These are phyloP conservation scores for Diplodia intermedia DNA, from an alignment of 2,329 filamentous ascomycete species.

Conservation along the genomic window DNA sequence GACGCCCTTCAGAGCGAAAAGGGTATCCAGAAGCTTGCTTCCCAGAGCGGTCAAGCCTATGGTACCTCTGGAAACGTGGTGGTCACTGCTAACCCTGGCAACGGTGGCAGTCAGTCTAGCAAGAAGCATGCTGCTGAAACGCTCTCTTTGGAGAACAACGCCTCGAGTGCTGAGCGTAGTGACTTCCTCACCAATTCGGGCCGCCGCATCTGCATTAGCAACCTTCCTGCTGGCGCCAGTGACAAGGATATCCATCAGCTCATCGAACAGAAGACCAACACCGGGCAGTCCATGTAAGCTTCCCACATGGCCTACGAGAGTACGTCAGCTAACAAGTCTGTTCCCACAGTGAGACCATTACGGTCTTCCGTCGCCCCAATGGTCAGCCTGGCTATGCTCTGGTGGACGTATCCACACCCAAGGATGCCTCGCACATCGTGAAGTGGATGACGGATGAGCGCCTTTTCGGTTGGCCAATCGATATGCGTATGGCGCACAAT, in stretches of 20 bases:
- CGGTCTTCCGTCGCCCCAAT: conserved; percentile 15
- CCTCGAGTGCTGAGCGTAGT: background rate
- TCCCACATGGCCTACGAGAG: background rate
- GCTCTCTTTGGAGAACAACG: background rate
- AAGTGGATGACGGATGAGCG: conserved; percentile 28
- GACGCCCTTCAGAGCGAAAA: background rate
- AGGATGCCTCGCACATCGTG: conserved; percentile 25
- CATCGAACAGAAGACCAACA: conserved; percentile 9
- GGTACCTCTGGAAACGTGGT: background rate
- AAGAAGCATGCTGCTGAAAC: background rate
- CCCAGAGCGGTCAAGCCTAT: background rate
- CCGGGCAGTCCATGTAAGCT: conserved; percentile 8
- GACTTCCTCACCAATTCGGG: conserved; percentile 12
- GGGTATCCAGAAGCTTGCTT: background rate
- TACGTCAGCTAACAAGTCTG: background rate
- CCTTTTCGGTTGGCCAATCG: conserved; percentile 30
- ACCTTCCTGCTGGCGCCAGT: conserved; percentile 7
- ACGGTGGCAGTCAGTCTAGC: background rate
- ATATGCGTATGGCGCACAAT: conserved; percentile 14
- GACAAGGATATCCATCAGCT: conserved; percentile 10
- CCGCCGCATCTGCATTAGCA: conserved; percentile 30
- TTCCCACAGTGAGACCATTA: conserved; percentile 10
- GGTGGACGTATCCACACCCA: background rate
- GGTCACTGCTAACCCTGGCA: background rate
- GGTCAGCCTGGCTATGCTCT: conserved; percentile 23